Evolutionary conservation across 2,329 filamentous ascomycete species (phyloP).

Genomic region (Cytospora schulzeri): DNA sequence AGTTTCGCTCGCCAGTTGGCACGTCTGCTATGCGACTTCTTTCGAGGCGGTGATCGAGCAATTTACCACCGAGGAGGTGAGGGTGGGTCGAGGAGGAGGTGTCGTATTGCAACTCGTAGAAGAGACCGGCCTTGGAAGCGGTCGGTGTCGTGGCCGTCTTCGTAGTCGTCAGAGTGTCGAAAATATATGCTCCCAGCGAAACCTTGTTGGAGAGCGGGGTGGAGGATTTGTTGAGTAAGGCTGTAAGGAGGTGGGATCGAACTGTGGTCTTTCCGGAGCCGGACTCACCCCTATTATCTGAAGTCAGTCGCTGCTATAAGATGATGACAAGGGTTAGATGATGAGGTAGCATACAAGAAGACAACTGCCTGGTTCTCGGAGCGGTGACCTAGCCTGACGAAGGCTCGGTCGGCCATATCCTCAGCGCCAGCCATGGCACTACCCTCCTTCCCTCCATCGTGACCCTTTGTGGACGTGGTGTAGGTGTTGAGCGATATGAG

Average conservation of each 20-base stretch:
- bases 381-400: conserved; percentile 79
- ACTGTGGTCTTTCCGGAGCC: conserved; percentile 95
- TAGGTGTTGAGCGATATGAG: conserved; percentile 94
- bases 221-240: conserved; percentile 84
- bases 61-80: conserved; percentile 87
- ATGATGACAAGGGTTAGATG: not conserved
- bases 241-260: conserved; percentile 82
- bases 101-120: conserved; percentile 96
- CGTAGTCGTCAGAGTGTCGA: conserved; percentile 93
- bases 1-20: conserved; percentile 93
- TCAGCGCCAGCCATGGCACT: conserved; percentile 92
- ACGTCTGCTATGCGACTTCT: conserved; percentile 88
- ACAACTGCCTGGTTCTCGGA: conserved; percentile 92
- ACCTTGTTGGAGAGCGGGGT: conserved; percentile 93
- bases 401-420: conserved; percentile 85
- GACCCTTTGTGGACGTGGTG: conserved; percentile 81
- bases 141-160: conserved; percentile 95
- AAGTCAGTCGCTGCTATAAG: conserved; percentile 25
- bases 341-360: conserved; percentile 79
- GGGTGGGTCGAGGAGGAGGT: conserved; percentile 82
- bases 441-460: conserved; percentile 88
- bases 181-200: conserved; percentile 90
- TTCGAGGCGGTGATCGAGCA: conserved; percentile 91
- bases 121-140: conserved; percentile 92
- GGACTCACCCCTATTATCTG: conserved; percentile 75